Conservation (phyloP, 2,329 filamentous ascomycete species). For the Lasiodiplodia sp. region DNA sequence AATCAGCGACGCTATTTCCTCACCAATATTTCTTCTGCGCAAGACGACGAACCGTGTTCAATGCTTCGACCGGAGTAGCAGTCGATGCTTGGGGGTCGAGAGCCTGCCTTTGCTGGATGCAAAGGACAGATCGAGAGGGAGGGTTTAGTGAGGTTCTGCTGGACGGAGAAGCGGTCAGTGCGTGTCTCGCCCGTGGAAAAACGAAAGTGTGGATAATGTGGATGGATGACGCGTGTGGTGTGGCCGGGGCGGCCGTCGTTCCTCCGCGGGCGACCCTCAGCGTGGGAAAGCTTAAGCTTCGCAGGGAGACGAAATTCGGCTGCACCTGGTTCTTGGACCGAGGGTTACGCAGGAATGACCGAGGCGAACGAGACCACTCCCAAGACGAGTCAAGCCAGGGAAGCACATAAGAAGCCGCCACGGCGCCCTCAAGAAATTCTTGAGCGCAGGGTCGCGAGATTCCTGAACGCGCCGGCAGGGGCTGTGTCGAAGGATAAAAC, state of each 20-base stretch:
- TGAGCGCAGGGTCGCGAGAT: conserved; percentile 24
- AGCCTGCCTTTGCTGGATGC: conserved; percentile 26
- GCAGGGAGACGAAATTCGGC: conserved; percentile 18
- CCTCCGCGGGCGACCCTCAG: conserved; percentile 24
- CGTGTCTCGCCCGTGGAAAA: conserved; percentile 9
- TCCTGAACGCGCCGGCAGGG: conserved; percentile 25
- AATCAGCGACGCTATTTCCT: conserved; percentile 32
- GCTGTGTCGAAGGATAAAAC: conserved; percentile 15
- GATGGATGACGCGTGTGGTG: conserved; percentile 29
- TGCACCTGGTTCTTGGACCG: conserved; percentile 29
- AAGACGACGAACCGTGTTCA: conserved; percentile 12
- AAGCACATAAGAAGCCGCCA: conserved; percentile 26
- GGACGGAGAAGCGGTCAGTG: conserved; percentile 19
- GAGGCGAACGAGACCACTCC: conserved; percentile 21
- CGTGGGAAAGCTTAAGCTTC: conserved; percentile 22
- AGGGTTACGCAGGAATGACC: conserved; percentile 30
- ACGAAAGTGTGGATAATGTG: conserved; percentile 22
- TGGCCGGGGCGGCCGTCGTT: conserved; percentile 17
- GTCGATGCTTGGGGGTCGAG: conserved; percentile 28
- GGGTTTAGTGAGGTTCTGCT: conserved; percentile 24
- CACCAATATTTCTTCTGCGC: neutral
- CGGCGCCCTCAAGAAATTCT: conserved; percentile 28
- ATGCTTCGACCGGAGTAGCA: conserved; percentile 27
- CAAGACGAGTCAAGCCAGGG: conserved; percentile 30
- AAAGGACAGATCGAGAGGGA: conserved; percentile 23